Conservation (phyloP, 108 stramenopile species). For the Bacterosira constricta region DNA sequence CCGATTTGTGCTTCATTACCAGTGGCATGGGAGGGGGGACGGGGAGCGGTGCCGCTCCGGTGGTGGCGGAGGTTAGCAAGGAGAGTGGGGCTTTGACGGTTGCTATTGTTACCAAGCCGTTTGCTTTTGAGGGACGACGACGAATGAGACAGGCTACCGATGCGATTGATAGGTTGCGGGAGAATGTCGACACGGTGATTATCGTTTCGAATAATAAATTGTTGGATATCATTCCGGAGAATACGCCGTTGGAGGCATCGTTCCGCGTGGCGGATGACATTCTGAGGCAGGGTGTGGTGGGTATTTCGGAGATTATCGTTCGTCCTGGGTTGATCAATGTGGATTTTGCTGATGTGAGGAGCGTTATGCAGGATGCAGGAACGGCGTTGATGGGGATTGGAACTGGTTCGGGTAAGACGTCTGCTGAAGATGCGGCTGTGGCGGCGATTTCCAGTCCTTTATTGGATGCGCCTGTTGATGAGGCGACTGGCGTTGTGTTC, state of each 20-base stretch:
- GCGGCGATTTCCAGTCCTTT: slow-evolving; percentile 90
- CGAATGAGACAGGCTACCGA: slow-evolving; percentile 87
- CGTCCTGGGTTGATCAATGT: slow-evolving; percentile 92
- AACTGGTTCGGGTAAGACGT: slow-evolving; percentile 78
- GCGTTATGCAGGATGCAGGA: slow-evolving; percentile 92
- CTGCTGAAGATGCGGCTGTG: slow-evolving; percentile 89
- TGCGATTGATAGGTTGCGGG: slow-evolving; percentile 70
- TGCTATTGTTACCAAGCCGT: slow-evolving; percentile 89
- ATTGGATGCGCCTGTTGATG: slow-evolving; percentile 86
- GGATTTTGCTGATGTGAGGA: slow-evolving; percentile 93
- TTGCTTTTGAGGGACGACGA: slow-evolving; percentile 90
- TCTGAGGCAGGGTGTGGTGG: slow-evolving; percentile 90
- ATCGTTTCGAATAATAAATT: slow-evolving; percentile 93
- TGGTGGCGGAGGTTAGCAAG: slow-evolving; percentile 81
- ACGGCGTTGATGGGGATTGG: slow-evolving; percentile 94
- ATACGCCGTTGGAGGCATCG: slow-evolving; percentile 87
- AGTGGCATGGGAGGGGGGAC: slow-evolving; percentile 92
- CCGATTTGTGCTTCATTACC: slow-evolving; percentile 90
- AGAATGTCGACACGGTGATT: slow-evolving; percentile 92
- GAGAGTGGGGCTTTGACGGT: slow-evolving; percentile 82
- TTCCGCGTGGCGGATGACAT: slow-evolving; percentile 94
- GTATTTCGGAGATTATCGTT: slow-evolving; percentile 93
- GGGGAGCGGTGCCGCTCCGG: slow-evolving; percentile 86
- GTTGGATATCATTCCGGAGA: slow-evolving; percentile 90
- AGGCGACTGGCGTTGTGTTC: slow-evolving; percentile 91